Conservation (phyloP, 2,329 filamentous ascomycete species). For the Cercospora janseana region DNA sequence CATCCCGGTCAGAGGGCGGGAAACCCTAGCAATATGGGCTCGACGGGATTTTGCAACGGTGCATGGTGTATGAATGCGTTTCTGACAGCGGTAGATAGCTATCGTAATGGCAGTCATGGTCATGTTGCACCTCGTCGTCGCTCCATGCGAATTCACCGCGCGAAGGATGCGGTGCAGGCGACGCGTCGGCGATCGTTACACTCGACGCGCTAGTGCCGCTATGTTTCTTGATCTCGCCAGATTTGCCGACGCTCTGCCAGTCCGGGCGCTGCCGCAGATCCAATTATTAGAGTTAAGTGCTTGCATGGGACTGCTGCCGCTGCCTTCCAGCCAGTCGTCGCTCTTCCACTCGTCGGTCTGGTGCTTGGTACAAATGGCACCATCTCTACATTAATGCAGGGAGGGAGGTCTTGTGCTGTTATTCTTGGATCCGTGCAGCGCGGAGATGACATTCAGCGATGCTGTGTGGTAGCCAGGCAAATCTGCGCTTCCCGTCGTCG, state of each 20-base stretch:
- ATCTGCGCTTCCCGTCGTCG: too few relatives aligned
- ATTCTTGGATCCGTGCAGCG: too few relatives aligned
- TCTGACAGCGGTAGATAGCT: slow-evolving; percentile 1
- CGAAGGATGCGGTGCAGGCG: slow-evolving; percentile 12
- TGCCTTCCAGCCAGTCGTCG: too few relatives aligned
- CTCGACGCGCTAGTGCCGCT: background rate
- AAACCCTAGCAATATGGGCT: slow-evolving; percentile 3
- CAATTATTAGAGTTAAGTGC: slow-evolving; percentile 3
- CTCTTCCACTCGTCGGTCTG: too few relatives aligned
- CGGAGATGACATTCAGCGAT: too few relatives aligned
- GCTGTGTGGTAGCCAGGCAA: too few relatives aligned
- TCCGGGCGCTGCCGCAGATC: too few relatives aligned
- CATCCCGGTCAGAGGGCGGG: background rate
- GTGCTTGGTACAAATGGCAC: too few relatives aligned
- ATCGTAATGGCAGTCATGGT: slow-evolving; percentile 7
- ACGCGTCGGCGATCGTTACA: slow-evolving; percentile 6
- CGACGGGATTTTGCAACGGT: background rate
- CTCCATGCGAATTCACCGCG: background rate
- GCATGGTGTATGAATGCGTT: slow-evolving; percentile 7
- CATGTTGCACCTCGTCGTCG: background rate
- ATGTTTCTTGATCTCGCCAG: too few relatives aligned
- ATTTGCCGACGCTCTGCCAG: too few relatives aligned
- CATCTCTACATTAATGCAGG: too few relatives aligned
- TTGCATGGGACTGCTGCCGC: slow-evolving; percentile 1
- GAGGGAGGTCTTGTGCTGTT: too few relatives aligned